A percentile compares a stretch with the other conserved stretches of the same genome.
These are phyloP conservation scores for Kwoniella heveanensis DNA, from an alignment of 768 basidiomycete species.

Conservation along the genomic window DNA sequence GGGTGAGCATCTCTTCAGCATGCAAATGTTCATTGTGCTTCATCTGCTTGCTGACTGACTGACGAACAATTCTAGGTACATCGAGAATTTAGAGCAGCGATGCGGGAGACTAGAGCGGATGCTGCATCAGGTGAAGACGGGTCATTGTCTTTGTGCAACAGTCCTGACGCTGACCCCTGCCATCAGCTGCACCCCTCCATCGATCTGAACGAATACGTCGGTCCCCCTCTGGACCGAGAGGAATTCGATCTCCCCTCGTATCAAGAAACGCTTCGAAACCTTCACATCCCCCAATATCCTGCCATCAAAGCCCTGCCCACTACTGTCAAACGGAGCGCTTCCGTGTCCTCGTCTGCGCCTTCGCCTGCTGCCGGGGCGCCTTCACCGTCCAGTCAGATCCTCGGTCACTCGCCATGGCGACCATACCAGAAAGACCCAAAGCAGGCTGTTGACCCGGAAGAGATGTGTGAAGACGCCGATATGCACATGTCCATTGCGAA, in stretches of 20 bases:
- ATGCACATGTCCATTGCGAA: constrained; percentile 28
- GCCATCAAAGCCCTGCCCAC: constrained; percentile 45
- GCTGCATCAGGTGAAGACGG: constrained; percentile 33
- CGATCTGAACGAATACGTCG: constrained; percentile 50
- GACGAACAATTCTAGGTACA: constrained; percentile 26
- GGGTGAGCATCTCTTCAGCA: constrained; percentile 34
- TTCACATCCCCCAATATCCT: constrained; percentile 43
- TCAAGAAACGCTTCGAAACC: constrained; percentile 40
- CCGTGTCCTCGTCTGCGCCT: constrained; percentile 19
- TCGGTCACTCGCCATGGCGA: constrained; percentile 34
- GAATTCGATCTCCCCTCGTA: constrained; percentile 48
- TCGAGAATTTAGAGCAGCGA: constrained; percentile 54
- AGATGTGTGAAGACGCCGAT: constrained; percentile 29
- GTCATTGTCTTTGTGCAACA: too few relatives aligned
- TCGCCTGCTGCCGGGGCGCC: constrained; percentile 16
- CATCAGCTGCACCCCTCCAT: constrained; percentile 48
- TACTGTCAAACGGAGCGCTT: constrained; percentile 39
- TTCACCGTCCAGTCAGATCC: constrained; percentile 17
- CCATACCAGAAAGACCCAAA: constrained; percentile 37
- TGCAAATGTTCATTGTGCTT: too few relatives aligned
- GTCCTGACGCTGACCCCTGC: neutral
- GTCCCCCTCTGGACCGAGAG: constrained; percentile 51
- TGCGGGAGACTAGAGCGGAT: constrained; percentile 51
- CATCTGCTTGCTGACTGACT: too few relatives aligned
- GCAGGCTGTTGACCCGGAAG: constrained; percentile 17